phyloP scores from a whole-genome alignment of 176 grass and related monocot species.

The Oryza glaberrima region DNA sequence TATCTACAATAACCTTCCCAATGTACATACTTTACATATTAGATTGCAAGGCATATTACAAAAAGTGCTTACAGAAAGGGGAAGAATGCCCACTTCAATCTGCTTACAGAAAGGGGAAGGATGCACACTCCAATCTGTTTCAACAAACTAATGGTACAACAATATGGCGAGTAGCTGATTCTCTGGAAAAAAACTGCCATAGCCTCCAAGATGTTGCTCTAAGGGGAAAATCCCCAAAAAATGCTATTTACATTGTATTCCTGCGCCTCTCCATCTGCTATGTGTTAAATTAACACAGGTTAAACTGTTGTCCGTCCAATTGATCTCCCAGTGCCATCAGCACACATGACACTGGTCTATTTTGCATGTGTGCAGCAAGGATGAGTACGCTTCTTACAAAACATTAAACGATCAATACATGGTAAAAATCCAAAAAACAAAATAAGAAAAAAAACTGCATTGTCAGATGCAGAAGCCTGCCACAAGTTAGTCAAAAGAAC shows the following conservation, averaged over 20 bases:
- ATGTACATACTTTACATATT: conserved; percentile 31
- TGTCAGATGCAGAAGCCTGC: conserved; percentile 16
- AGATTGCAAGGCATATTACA: conserved; percentile 2
- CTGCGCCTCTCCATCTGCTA: conserved; percentile 15
- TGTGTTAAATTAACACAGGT: conserved; percentile 55
- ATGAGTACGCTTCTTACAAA: conserved; percentile 25
- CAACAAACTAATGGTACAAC: conserved; percentile 55
- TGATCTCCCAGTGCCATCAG: background rate
- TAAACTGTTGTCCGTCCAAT: conserved; percentile 19
- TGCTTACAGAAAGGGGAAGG: conserved; percentile 50
- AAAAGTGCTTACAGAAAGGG: no score
- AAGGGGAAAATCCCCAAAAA: conserved; percentile 33
- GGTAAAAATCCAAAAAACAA: background rate
- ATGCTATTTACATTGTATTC: conserved; percentile 61
- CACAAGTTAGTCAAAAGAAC: conserved; percentile 10
- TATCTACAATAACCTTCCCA: conserved; percentile 1
- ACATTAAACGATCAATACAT: background rate
- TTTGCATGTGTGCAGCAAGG: conserved; percentile 43
- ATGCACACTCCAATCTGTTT: conserved; percentile 43
- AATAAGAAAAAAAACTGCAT: background rate
- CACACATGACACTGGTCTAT: conserved; percentile 56
- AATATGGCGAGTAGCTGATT: conserved; percentile 47
- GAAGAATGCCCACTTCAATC: conserved; percentile 49
- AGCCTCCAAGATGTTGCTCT: conserved; percentile 40
- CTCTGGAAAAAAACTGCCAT: conserved; percentile 42